Percentiles rank a stretch among this genome's conserved stretches.
Conservation (phyloP, 306 rosid genomes). For the Alnus glutinosa region DNA sequence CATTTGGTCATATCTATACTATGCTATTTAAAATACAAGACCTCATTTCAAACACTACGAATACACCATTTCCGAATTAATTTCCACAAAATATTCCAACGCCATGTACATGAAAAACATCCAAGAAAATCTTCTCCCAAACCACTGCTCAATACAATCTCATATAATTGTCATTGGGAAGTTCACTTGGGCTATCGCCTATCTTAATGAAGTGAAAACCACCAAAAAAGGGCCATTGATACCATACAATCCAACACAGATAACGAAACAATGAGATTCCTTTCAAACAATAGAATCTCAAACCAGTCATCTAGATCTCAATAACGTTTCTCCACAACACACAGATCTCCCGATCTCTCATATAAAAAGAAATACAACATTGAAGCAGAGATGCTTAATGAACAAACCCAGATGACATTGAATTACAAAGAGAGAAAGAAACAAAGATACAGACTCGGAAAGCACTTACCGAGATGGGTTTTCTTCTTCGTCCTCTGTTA, state of each 20-base stretch:
- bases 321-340: not conserved
- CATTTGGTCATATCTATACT: not conserved
- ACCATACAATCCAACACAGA: not conserved
- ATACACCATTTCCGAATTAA: not conserved
- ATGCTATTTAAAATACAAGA: not conserved
- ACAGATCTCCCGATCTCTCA: conserved; percentile 23
- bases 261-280: not conserved
- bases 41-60: not conserved
- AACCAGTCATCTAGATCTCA: conserved; percentile 7
- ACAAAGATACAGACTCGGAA: conserved; percentile 8
- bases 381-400: not conserved
- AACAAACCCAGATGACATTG: not conserved
- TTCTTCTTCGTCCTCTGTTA: not conserved
- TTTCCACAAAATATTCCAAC: not conserved
- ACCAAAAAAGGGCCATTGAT: not conserved
- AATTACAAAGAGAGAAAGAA: conserved; percentile 11
- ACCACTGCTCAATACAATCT: not conserved
- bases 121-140: not conserved
- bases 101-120: not conserved
- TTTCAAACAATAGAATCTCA: not conserved
- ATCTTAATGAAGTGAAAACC: not conserved
- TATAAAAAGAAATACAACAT: not conserved
- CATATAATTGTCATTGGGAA: not conserved
- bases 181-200: not conserved
- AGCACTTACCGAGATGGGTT: conserved; percentile 37